Evolutionary conservation across 768 basidiomycete species (phyloP), one percentile per base, ranked within the genome.

Genomic region (Calocybe indica): DNA sequence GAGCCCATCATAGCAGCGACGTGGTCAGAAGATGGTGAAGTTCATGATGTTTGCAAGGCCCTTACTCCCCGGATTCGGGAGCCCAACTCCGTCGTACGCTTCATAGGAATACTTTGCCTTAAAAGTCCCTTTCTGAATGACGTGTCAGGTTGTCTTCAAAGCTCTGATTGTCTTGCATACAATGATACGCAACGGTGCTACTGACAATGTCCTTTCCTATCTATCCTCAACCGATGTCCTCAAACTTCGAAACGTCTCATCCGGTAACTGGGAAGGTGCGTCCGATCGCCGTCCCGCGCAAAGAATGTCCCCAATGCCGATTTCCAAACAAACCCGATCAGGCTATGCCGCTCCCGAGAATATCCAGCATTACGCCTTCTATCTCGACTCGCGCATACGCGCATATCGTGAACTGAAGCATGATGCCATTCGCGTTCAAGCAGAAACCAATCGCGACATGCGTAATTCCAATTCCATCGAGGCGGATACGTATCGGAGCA

Each of bases 1-100:
- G 94, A 98, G 72, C 84, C 90, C 15, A 92, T 99, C 64, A 86
- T 99, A 55, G 86, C 92, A 46, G 92, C 92, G 30, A 97, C 95
- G n/a, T 97, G 91, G 82, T 85, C 87, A 12, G 89, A 95, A 49
- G 95, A 97, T 58, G 93, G 94, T 28, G 82, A 92, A 38, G 77
- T 98, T 6, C 83, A 87, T 56, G 95, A 98, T 64, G 90, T 98
- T 54, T 91, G 91, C 72, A 88, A 85, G 61, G 87, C 93, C 8
- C 76, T 99, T 35, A 73, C 85, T 2, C 82, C 87, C 12, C 78
- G 91, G 38, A 78, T 99, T 51, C 78, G 88, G 15, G 96, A 99
- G 63, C 89, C 94, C 31, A 97, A 97, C 65, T 81, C 83, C 11
- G 81, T 94, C 41, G 92, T 95, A 58, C 60, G 88, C 22, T 69